phyloP scores from a whole-genome alignment of 345 rosid genomes.

The Arabis alpina region DNA sequence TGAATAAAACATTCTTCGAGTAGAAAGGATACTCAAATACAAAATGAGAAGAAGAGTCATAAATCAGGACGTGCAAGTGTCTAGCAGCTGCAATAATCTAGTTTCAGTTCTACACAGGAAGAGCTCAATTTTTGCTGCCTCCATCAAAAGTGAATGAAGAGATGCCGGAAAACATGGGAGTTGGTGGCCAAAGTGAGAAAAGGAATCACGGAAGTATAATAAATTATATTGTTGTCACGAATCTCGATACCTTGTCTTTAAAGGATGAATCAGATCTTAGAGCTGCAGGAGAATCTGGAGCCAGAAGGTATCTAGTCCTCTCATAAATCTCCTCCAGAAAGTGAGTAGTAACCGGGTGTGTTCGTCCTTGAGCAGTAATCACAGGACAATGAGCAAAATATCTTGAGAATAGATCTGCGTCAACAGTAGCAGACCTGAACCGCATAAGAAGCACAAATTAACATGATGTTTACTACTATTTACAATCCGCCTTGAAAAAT shows the following conservation, averaged over 20 bases:
- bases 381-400: constrained; percentile 93
- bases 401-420: constrained; percentile 76
- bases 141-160: constrained; percentile 18
- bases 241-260: constrained; percentile 56
- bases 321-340: constrained; percentile 92
- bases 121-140: background rate
- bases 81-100: constrained; percentile 7
- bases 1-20: constrained; percentile 12
- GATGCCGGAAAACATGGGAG: constrained; percentile 8
- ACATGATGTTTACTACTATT: constrained; percentile 16
- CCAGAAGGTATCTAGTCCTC: constrained; percentile 61
- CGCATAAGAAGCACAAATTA: constrained; percentile 24
- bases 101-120: background rate
- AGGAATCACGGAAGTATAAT: constrained; percentile 14
- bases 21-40: background rate
- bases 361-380: constrained; percentile 83
- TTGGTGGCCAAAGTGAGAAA: constrained; percentile 5
- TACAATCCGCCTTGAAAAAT: constrained; percentile 10
- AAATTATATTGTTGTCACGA: background rate
- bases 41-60: constrained; percentile 17
- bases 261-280: constrained; percentile 59
- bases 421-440: constrained; percentile 95
- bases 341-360: constrained; percentile 78
- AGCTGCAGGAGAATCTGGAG: constrained; percentile 88
- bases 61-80: constrained; percentile 5